Percentiles rank a stretch among this genome's conserved stretches.
phyloP scores from a whole-genome alignment of 192 early-diverging fungal genomes.

The Piromyces finnis region DNA sequence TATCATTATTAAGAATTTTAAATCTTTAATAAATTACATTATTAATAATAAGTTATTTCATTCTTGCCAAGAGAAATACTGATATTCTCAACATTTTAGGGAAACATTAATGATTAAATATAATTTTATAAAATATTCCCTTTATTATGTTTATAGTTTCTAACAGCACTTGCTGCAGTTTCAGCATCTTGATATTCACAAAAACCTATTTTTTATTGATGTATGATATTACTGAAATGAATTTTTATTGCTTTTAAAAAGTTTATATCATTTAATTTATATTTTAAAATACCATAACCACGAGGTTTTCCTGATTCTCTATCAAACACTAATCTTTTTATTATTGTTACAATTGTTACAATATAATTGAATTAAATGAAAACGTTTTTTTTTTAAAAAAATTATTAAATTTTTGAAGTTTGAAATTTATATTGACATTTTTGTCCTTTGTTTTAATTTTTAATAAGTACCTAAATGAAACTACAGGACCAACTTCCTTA shows the following conservation, averaged over 20 bases:
- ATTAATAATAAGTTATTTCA: not conserved
- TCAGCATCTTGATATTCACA: slow-evolving; percentile 37
- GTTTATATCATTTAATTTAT: slow-evolving; percentile 3
- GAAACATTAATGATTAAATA: not conserved
- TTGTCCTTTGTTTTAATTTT: too few species aligned
- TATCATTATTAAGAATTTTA: not conserved
- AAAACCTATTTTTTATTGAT: not conserved
- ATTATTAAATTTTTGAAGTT: too few species aligned
- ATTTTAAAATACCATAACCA: slow-evolving; percentile 91
- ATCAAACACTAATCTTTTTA: slow-evolving; percentile 74
- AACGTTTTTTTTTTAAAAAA: too few species aligned
- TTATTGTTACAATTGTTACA: too few species aligned
- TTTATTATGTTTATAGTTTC: slow-evolving; percentile 29
- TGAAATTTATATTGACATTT: too few species aligned
- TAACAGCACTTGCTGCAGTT: slow-evolving; percentile 85
- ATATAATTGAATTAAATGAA: too few species aligned
- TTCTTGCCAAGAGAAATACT: not conserved
- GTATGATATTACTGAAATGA: too few species aligned
- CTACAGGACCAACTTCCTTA: slow-evolving; percentile 75
- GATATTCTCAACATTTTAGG: not conserved
- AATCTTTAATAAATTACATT: not conserved
- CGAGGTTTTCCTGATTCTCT: slow-evolving; percentile 68
- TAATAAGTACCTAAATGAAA: slow-evolving; percentile 54
- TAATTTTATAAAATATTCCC: not conserved
- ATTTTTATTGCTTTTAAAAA: too few species aligned